These are phyloP conservation scores for Datura wrightii DNA, from an alignment of 257 asterid genomes.

Conservation along the genomic window DNA sequence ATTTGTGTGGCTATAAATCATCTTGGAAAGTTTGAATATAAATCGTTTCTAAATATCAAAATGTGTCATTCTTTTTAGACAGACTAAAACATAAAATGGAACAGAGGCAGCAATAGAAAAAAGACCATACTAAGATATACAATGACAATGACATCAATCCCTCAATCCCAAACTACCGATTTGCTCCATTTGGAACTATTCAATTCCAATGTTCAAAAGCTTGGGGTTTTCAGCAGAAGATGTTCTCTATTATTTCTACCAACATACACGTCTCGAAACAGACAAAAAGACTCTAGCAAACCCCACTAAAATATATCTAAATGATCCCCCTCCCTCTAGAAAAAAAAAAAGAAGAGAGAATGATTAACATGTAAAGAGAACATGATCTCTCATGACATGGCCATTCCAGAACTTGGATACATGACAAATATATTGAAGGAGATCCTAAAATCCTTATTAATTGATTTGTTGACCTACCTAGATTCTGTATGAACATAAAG, in stretches of 20 bases:
- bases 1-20: not conserved
- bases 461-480: not conserved
- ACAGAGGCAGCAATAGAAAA: not conserved
- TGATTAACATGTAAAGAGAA: not conserved
- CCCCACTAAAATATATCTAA: not conserved
- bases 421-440: not conserved
- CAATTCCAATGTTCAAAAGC: not conserved
- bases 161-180: not conserved
- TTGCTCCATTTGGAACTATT: not conserved
- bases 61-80: not conserved
- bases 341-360: not conserved
- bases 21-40: not conserved
- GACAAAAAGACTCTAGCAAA: not conserved
- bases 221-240: not conserved
- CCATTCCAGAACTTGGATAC: not conserved
- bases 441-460: not conserved
- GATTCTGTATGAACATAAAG: not conserved
- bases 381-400: slow-evolving; percentile 2
- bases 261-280: not conserved
- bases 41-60: not conserved
- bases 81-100: not conserved
- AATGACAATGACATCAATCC: not conserved
- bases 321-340: not conserved
- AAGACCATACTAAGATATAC: not conserved
- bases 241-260: not conserved